Conservation (phyloP, 352 stramenopile genomes). For the Peronospora destructor region DNA sequence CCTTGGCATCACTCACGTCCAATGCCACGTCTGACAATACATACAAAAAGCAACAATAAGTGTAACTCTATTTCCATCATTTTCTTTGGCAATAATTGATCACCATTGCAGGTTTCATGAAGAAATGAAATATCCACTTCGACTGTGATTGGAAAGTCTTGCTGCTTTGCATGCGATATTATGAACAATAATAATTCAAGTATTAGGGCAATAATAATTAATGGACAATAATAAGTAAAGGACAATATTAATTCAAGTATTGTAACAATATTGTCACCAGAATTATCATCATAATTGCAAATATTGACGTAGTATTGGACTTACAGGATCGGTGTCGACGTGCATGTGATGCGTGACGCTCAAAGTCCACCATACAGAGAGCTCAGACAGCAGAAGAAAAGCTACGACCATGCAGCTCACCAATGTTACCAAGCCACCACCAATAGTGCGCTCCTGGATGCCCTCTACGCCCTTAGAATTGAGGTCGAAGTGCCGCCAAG, state of each 20-base stretch:
- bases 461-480: slow-evolving; percentile 86
- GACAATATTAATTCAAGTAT: slow-evolving; percentile 10
- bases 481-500: slow-evolving; percentile 81
- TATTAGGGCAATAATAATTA: background rate
- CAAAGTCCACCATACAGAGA: slow-evolving; percentile 81
- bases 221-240: too few relatives aligned
- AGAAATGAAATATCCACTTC: slow-evolving; percentile 81
- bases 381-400: slow-evolving; percentile 77
- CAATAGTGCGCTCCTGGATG: slow-evolving; percentile 85
- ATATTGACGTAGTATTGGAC: slow-evolving; percentile 3
- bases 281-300: background rate
- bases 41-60: background rate
- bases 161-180: slow-evolving; percentile 41
- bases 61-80: too few relatives aligned
- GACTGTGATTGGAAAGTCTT: slow-evolving; percentile 72
- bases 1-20: slow-evolving; percentile 81
- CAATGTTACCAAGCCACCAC: slow-evolving; percentile 75
- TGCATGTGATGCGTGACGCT: slow-evolving; percentile 84
- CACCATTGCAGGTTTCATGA: slow-evolving; percentile 70
- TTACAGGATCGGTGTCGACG: slow-evolving; percentile 75
- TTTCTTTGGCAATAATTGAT: background rate
- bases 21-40: slow-evolving; percentile 56
- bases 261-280: background rate
- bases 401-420: slow-evolving; percentile 63
- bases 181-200: background rate